Evolutionary conservation across 108 stramenopile species (phyloP).

Genomic region (Parmales sp.): DNA sequence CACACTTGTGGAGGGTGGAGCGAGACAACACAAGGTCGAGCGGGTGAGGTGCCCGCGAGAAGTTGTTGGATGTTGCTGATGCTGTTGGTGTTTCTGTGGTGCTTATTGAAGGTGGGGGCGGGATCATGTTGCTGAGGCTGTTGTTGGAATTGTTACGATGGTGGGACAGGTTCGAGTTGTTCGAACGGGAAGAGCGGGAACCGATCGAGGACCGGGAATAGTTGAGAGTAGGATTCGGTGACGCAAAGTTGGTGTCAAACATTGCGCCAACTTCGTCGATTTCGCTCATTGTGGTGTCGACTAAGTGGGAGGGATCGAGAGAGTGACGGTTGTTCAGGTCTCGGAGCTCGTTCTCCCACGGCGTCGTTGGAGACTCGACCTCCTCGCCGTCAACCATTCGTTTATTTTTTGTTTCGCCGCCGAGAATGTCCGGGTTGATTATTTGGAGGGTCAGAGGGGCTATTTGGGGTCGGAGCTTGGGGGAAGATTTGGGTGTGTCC

Average conservation of each 20-base stretch:
- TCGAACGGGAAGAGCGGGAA: not conserved
- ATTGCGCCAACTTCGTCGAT: not conserved
- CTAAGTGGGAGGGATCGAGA: not conserved
- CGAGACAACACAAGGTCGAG: constrained; percentile 23
- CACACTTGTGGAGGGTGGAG: constrained; percentile 49
- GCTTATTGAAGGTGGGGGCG: constrained; percentile 17
- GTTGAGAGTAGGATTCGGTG: not conserved
- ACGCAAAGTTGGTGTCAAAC: not conserved
- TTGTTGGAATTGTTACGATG: too few species aligned
- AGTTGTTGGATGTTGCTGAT: not conserved
- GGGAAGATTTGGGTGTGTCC: too few species aligned
- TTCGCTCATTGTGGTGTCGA: not conserved
- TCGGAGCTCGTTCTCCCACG: constrained; percentile 76
- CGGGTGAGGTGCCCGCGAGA: constrained; percentile 13
- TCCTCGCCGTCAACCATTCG: constrained; percentile 34
- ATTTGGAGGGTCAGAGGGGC: constrained; percentile 59
- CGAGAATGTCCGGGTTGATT: constrained; percentile 65
- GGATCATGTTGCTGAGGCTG: constrained; percentile 32
- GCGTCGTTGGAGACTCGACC: constrained; percentile 53
- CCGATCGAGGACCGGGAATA: not conserved
- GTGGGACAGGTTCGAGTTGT: not conserved
- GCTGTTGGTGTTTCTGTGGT: constrained; percentile 9
- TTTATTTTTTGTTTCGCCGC: constrained; percentile 24
- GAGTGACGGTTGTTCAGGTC: not conserved
- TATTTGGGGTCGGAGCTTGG: constrained; percentile 9